Base-by-base conservation (phyloP, 2,329 filamentous ascomycete species). In the Macrophomina pseudophaseolina region DNA sequence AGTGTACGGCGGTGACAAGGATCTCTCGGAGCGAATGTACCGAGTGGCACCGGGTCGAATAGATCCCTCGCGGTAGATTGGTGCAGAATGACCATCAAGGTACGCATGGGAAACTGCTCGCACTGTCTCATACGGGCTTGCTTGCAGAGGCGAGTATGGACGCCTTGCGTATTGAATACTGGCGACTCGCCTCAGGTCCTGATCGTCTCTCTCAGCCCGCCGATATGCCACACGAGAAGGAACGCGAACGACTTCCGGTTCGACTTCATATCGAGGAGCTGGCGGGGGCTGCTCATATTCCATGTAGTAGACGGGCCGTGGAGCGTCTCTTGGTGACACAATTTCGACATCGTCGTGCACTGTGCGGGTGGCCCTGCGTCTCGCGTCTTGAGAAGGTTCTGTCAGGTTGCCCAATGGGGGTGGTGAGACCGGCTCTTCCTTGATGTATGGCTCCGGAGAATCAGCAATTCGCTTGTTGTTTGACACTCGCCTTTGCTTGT, bases 371-470 rank as follows among this genome's bases (percentile, higher is more conserved):
- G 78, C 76, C 65, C 80, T 74, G 42, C 79, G 78, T 64, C 79
- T 78, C 59, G 79, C 76, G 6, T 77, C 72, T 49, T 78, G 78
- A 33, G 74, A 56, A 5, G 71, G 67, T 59, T 81, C 78, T 44
- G 78, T 68, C 49, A 79, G 70, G 23, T 71, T 71, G 14, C 81
- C 76, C 68, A 88, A 85, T 1, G 85, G 84, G 49, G 85, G 86
- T 23, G 87, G 87, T 12, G 87, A 89, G 18, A 88, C 78, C 7
- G 87, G 86, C 72, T 90, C 87, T 70, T 86, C 83, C 73, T 89
- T 90, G 73, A 90, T 87, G 69, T 83, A 84, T 8, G 85, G 79
- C 65, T 84, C 33, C 2, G 77, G 78, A 14, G 76, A 79, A 40
- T 62, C 65, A 54, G 65, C 65, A 63, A 30, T 69, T 73, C 40